These are phyloP conservation scores for Paxillus rubicundulus DNA, from an alignment of 768 basidiomycete genomes.

Conservation along the genomic window DNA sequence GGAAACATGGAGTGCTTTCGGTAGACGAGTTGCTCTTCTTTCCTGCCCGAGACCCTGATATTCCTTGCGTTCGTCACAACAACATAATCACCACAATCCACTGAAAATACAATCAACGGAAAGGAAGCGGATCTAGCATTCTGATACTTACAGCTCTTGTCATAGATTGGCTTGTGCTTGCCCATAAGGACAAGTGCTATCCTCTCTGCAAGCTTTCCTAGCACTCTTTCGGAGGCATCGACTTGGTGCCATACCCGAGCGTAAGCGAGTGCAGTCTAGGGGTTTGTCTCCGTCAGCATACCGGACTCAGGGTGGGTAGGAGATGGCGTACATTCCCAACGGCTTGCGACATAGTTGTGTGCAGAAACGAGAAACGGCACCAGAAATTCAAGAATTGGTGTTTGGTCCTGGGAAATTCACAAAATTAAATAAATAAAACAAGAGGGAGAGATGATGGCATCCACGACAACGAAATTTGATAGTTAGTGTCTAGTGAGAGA, in stretches of 20 bases:
- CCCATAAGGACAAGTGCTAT: conserved; percentile 98
- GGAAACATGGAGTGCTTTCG: conserved; percentile 90
- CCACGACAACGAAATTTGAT: too few relatives aligned
- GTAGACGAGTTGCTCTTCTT: conserved; percentile 84
- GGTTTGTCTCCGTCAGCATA: background rate
- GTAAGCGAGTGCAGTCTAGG: conserved; percentile 90
- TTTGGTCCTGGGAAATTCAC: too few relatives aligned
- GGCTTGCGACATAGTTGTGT: conserved; percentile 60
- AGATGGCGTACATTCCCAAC: conserved; percentile 66
- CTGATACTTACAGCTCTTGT: conserved; percentile 70
- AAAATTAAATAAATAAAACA: too few relatives aligned
- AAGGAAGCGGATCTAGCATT: background rate
- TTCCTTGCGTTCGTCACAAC: conserved; percentile 87
- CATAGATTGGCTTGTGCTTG: conserved; percentile 97
- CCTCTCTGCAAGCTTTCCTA: conserved; percentile 91
- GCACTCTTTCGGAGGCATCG: conserved; percentile 84
- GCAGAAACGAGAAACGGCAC: background rate
- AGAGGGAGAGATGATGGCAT: background rate
- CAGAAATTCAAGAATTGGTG: background rate
- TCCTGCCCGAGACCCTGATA: conserved; percentile 85
- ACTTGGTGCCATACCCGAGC: conserved; percentile 97
- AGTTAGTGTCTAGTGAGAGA: background rate
- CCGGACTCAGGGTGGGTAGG: background rate
- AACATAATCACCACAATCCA: conserved; percentile 97
- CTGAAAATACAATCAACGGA: conserved; percentile 39